Base-by-base conservation (phyloP, 1,139 yeast genomes). In the Taiozyma sp. region DNA sequence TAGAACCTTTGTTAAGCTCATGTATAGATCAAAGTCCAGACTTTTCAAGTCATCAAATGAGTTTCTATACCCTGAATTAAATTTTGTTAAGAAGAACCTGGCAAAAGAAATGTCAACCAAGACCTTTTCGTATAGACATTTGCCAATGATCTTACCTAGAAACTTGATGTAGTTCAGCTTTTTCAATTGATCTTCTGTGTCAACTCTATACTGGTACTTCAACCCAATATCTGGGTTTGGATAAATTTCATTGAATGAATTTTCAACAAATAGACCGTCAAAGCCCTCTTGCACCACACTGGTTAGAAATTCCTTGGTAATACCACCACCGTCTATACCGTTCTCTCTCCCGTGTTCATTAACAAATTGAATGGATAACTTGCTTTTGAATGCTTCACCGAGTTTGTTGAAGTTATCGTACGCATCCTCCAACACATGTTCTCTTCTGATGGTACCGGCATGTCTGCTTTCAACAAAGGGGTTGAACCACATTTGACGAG, bases 301-400 rank as follows among this genome's bases (percentile, higher is more conserved):
- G 2, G 93, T 89, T 50, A 93, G 70, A 58, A 93, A 84, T 62
- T 93, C 99, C 65, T 93, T 91, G 0, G 98, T 91, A 24, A 93
- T 73, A 2, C 99, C 99, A 11, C 99, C 99, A 6, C 99, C 99
- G 67, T 93, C 99, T 49, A 93, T 85, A 1, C 99, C 99, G 1
- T 72, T 77, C 43, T 73, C 78, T 29, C 78, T 80, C 1, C 95
- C 96, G 66, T 84, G 79, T 53, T 84, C 80, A 62, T 88, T 87
- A 47, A 71, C 72, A 61, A 93, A 90, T 7, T 77, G 75, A 4
- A 93, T 90, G 2, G 79, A 72, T 16, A 91, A 68, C 39, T 73
- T 75, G 26, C 76, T 65, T 61, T 86, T 88, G 65, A 93, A 78
- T 19, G 71, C 70, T 7, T 70, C 65, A 0, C 81, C 80, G 21